Evolutionary conservation across 1,284 basidiomycete genomes (phyloP), one percentile per base, ranked within the genome.

Genomic region (Pyrrhoderma lamaoense): DNA sequence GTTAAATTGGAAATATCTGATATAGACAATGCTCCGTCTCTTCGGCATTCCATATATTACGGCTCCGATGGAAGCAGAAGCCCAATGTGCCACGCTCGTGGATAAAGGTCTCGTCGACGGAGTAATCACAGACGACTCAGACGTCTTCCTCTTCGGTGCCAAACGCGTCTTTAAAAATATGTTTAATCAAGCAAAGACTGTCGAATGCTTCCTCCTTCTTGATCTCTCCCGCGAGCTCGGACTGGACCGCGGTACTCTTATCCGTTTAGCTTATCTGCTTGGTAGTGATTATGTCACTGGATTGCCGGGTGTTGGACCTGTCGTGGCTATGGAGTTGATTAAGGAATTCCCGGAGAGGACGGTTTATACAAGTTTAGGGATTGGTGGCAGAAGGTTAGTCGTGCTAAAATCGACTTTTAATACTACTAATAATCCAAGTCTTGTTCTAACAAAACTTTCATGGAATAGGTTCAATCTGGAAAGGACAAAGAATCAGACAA

Each of bases 281-380:
- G 96, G 96, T 35, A 95, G 92, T 59, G 96, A 99, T 70, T 99
- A 99, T 67, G 90, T 91, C 2, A 88, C 96, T n/a, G 96, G 96
- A 3, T 67, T 99, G n/a, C 76, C 85, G 1, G 94, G 95, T 1
- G 84, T 98, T 1, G 96, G 96, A 0, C 95, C 94, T 0, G 96
- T 99, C 1, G 83, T 94, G 7, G 96, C 93, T 1, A 94, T 98
- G 83, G 96, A 99, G 64, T 71, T 97, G 22, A 68, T 97, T 61
- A 85, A 82, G 56, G 93, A 96, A 66, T 97, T 97, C 64, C 83
- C 89, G 92, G 91, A 1, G 73, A 82, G 39, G 79, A 88, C 59
- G 91, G 93, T 1, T 70, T 99, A 55, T 74, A 82, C 51, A 79
- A 83, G 54, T 99, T 99, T 71, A 89, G 82, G 62, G 79, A 88